phyloP scores from a whole-genome alignment of 2,329 filamentous ascomycete species.

The Leptographium radiaticola region DNA sequence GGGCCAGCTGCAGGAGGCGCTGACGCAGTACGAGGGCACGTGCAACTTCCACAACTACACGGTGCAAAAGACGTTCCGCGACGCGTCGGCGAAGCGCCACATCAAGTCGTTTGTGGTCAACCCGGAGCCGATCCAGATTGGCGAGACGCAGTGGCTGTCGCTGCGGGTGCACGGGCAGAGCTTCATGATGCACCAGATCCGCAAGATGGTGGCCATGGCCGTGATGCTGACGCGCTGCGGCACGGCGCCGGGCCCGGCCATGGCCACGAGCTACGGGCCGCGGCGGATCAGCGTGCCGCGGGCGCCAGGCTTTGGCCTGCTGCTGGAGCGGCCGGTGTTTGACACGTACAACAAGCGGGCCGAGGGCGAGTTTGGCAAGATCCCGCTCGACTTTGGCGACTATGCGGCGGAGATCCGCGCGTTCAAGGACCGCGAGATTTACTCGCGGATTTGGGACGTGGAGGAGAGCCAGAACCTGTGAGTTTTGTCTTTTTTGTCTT shows the following conservation, averaged over 20 bases:
- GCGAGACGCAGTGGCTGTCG: slow-evolving; percentile 88
- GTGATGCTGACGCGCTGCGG: slow-evolving; percentile 76
- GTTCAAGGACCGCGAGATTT: slow-evolving; percentile 89
- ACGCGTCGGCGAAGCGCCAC: slow-evolving; percentile 74
- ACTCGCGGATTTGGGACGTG: slow-evolving; percentile 78
- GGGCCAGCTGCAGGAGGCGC: slow-evolving; percentile 58
- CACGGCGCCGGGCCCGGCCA: slow-evolving; percentile 55
- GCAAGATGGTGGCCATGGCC: slow-evolving; percentile 96
- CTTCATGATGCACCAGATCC: slow-evolving; percentile 99
- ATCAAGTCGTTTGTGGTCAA: slow-evolving; percentile 88
- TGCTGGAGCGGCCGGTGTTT: slow-evolving; percentile 87
- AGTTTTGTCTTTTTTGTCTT: slow-evolving; percentile 24
- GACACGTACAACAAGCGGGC: slow-evolving; percentile 73
- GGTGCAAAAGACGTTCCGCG: slow-evolving; percentile 67
- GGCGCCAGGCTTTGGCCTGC: slow-evolving; percentile 73
- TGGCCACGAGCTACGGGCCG: slow-evolving; percentile 59
- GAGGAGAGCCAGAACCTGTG: slow-evolving; percentile 81
- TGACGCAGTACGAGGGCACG: slow-evolving; percentile 69
- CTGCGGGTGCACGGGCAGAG: slow-evolving; percentile 94
- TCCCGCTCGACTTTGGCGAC: slow-evolving; percentile 64
- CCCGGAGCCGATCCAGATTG: slow-evolving; percentile 64
- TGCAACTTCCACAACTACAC: slow-evolving; percentile 97
- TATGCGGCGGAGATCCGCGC: slow-evolving; percentile 67
- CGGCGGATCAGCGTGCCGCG: slow-evolving; percentile 81
- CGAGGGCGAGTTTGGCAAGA: slow-evolving; percentile 45